phyloP scores from a whole-genome alignment of 2,329 filamentous ascomycete genomes.

The Fusarium veterinarium region DNA sequence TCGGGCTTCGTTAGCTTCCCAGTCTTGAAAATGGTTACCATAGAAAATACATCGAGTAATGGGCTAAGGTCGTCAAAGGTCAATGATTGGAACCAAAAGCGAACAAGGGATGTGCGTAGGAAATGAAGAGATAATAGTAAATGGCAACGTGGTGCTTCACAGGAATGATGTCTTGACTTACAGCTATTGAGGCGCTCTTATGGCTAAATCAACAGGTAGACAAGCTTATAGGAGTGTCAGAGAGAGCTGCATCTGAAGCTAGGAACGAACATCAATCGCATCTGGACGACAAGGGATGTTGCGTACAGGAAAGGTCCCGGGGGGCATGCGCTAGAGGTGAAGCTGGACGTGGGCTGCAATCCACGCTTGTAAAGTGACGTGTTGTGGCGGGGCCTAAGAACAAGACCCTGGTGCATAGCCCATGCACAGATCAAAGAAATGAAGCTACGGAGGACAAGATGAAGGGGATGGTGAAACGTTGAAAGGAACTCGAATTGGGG shows the following conservation, averaged over 20 bases:
- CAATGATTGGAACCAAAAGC: neutral
- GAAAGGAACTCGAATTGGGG: neutral
- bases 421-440: constrained; percentile 27
- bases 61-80: neutral
- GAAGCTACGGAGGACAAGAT: constrained; percentile 3
- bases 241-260: constrained; percentile 23
- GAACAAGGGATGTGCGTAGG: neutral
- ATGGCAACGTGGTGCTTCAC: constrained; percentile 15
- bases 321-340: constrained; percentile 35
- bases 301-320: constrained; percentile 34
- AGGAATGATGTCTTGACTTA: constrained; percentile 29
- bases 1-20: constrained; percentile 67
- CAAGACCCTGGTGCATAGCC: constrained; percentile 31
- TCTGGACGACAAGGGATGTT: constrained; percentile 33
- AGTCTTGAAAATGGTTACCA: constrained; percentile 56
- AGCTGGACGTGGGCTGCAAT: constrained; percentile 42
- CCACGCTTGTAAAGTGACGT: constrained; percentile 44
- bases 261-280: constrained; percentile 17
- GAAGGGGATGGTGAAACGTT: constrained; percentile 4
- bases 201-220: constrained; percentile 11
- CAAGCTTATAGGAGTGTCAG: constrained; percentile 33
- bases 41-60: neutral
- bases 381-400: constrained; percentile 44
- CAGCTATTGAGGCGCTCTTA: constrained; percentile 32
- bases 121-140: constrained; percentile 1